Conservation (phyloP, 2,329 filamentous ascomycete genomes). For the Verticillium isaacii region DNA sequence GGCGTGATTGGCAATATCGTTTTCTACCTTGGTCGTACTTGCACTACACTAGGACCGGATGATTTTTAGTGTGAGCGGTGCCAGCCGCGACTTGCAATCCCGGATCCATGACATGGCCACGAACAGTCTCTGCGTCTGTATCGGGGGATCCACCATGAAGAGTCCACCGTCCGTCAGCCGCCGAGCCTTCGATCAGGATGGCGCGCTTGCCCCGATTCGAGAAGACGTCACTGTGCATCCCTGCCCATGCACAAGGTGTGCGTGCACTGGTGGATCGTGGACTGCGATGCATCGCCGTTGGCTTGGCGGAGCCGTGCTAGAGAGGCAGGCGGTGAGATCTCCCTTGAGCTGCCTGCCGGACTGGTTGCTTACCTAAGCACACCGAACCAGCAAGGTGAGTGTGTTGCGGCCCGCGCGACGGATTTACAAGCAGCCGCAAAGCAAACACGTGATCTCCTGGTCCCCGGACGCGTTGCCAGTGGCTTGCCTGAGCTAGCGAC, state of each 20-base stretch:
- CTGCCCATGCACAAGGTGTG: background rate
- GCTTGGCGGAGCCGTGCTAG: background rate
- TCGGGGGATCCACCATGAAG: background rate
- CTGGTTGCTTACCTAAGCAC: background rate
- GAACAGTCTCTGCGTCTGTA: background rate
- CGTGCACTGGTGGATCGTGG: background rate
- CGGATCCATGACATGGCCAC: background rate
- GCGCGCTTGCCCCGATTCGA: background rate
- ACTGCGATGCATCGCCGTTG: background rate
- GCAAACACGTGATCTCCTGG: background rate
- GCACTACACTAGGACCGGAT: background rate
- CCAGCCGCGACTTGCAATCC: background rate
- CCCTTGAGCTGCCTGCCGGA: background rate
- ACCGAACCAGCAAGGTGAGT: too few relatives aligned
- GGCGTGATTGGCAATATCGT: background rate
- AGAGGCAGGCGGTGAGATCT: background rate
- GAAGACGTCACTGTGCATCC: background rate
- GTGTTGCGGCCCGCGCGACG: background rate
- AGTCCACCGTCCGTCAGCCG: background rate
- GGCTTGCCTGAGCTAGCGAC: conserved; percentile 10
- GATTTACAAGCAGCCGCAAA: background rate
- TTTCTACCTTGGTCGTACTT: background rate
- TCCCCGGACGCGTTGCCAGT: conserved; percentile 12
- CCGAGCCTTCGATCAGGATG: background rate
- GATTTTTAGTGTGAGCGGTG: background rate